A percentile compares a stretch with the other conserved stretches of the same genome.
phyloP scores from a whole-genome alignment of 139 green algal species.

The Zygnema circumcarinatum region DNA sequence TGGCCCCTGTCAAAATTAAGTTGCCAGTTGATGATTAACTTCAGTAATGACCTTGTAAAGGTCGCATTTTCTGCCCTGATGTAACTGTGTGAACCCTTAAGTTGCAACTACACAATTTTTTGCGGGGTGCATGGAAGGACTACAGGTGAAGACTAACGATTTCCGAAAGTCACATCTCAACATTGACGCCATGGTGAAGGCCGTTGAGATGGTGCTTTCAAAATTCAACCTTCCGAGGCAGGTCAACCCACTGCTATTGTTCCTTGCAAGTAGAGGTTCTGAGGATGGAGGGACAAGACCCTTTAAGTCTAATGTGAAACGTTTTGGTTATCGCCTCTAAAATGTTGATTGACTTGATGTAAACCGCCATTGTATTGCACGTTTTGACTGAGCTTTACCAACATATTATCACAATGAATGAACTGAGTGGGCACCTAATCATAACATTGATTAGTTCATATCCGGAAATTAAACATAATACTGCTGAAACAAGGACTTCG shows the following conservation, averaged over 20 bases:
- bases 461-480: too few species aligned
- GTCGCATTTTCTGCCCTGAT: not conserved
- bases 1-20: too few species aligned
- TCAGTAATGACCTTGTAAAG: not conserved
- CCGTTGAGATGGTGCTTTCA: conserved; percentile 22
- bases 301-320: conserved; percentile 1
- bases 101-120: not conserved
- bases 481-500: too few species aligned
- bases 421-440: not conserved
- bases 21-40: too few species aligned
- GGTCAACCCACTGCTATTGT: conserved; percentile 11
- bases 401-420: conserved; percentile 3
- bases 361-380: not conserved
- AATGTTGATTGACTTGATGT: not conserved
- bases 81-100: not conserved
- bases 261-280: not conserved
- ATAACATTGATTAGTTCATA: not conserved
- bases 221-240: conserved; percentile 38
- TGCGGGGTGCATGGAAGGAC: not conserved
- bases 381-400: not conserved
- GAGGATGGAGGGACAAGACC: not conserved
- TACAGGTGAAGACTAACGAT: conserved; percentile 21
- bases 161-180: conserved; percentile 28
- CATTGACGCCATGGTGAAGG: conserved; percentile 30
- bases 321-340: not conserved